Evolutionary conservation across 1,139 yeast species (phyloP), one percentile per base, ranked within the genome.

Genomic region (Pneumocystis sp.): DNA sequence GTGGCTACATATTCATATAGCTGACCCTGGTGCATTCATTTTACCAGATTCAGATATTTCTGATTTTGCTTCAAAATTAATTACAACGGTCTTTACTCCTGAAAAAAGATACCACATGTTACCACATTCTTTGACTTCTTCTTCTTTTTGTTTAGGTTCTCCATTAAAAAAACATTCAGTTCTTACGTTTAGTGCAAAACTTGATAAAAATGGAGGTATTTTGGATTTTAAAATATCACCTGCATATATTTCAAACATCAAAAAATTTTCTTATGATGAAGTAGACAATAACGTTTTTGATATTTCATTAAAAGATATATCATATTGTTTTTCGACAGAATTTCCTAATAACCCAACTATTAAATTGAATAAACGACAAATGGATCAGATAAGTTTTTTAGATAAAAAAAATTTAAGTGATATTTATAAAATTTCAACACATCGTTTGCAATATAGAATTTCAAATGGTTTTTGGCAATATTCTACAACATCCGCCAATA

Each of bases 1-100:
- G 77, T 69, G 72, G 72, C 72, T 91, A 5, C 82, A 86, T 44
- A 80, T 89, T 7, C 96, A 88, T 74, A 83, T 93, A 67, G 97
- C 98, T 0, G 93, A 91, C 73, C 97, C 97, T 0, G 80, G 89
- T 0, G 85, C 95, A 0, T 84, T 78, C 71, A 74, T 84, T 34
- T 74, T 75, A 21, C 82, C 83, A 1, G 72, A 75, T 5, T 81
- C 85, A 1, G 75, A 77, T 0, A 70, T 86, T n/a, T 78, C 86
- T 34, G 76, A 79, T 63, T 79, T 83, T 63, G 96, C 95, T 0
- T 81, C 80, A 67, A 80, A 78, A 59, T 80, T 84, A 70, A 83
- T 86, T 0, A 77, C 85, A 34, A 89, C 97, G 0, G 81, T 86
- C 0, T 93, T 93, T 72, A 80, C 87, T 44, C 93, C 95, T 0